Conservation (phyloP, 108 stramenopile species). For the Discostella stelligeroides region DNA sequence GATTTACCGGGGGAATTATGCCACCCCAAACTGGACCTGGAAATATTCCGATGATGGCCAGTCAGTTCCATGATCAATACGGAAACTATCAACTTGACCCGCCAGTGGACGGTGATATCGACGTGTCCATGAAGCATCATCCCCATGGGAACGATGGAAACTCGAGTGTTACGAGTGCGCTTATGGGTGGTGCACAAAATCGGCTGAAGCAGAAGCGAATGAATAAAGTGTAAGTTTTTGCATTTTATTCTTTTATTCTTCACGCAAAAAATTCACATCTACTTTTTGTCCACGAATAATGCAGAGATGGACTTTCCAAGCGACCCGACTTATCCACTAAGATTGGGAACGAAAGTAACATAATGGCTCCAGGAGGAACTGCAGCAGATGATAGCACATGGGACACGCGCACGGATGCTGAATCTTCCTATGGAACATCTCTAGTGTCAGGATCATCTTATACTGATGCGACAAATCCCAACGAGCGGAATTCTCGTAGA, state of each 20-base stretch:
- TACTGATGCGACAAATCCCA: constrained; percentile 54
- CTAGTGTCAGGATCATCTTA: constrained; percentile 60
- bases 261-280: not conserved
- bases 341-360: not conserved
- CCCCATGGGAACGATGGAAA: not conserved
- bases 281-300: constrained; percentile 1
- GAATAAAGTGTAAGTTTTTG: constrained; percentile 44
- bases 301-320: constrained; percentile 9
- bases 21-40: not conserved
- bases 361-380: not conserved
- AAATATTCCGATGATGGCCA: constrained; percentile 9
- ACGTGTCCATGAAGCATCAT: not conserved
- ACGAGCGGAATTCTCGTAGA: constrained; percentile 67
- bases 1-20: constrained; percentile 9
- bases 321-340: constrained; percentile 25
- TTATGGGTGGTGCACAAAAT: constrained; percentile 58
- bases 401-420: constrained; percentile 45
- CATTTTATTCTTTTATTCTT: not conserved
- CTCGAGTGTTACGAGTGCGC: constrained; percentile 25
- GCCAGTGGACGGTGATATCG: constrained; percentile 9
- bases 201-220: constrained; percentile 55
- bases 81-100: constrained; percentile 11
- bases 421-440: constrained; percentile 59
- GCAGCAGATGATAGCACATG: constrained; percentile 28
- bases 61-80: constrained; percentile 4